Evolutionary conservation across 805 yeast genomes (phyloP).

Genomic region (Yarrowia osloensis): DNA sequence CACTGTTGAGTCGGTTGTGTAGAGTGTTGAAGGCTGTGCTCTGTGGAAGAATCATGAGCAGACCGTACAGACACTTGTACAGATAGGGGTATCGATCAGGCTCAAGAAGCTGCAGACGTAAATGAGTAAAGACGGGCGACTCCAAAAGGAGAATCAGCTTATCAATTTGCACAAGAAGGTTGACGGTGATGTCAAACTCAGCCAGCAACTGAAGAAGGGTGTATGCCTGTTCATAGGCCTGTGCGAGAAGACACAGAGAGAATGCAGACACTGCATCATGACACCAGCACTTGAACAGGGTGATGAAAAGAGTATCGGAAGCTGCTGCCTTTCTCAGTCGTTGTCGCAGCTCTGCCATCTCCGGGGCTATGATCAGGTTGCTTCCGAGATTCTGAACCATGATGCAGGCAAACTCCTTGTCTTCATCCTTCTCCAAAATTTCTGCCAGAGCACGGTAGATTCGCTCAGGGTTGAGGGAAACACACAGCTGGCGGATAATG

Average conservation of each 20-base stretch:
- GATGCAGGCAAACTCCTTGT: slow-evolving; percentile 69
- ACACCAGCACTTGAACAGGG: slow-evolving; percentile 87
- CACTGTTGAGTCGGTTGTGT: slow-evolving; percentile 69
- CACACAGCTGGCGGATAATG: slow-evolving; percentile 80
- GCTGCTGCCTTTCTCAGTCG: slow-evolving; percentile 52
- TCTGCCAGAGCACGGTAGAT: slow-evolving; percentile 79
- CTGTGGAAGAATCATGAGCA: slow-evolving; percentile 91
- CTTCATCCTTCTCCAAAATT: slow-evolving; percentile 62
- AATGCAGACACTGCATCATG: slow-evolving; percentile 86
- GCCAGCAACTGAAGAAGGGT: slow-evolving; percentile 78
- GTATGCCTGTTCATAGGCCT: slow-evolving; percentile 85
- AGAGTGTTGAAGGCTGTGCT: slow-evolving; percentile 84
- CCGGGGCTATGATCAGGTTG: slow-evolving; percentile 82
- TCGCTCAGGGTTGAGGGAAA: slow-evolving; percentile 76
- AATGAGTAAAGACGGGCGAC: slow-evolving; percentile 85
- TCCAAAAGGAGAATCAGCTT: slow-evolving; percentile 86
- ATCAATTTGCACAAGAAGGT: slow-evolving; percentile 82
- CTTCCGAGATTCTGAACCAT: slow-evolving; percentile 87
- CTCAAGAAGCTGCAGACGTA: slow-evolving; percentile 84
- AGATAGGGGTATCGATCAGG: slow-evolving; percentile 80
- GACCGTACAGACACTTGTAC: slow-evolving; percentile 86
- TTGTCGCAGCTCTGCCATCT: slow-evolving; percentile 67
- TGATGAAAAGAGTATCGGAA: slow-evolving; percentile 54
- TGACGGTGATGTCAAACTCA: slow-evolving; percentile 77
- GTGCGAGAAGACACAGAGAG: slow-evolving; percentile 80